These are phyloP conservation scores for Botrytis squamosa DNA, from an alignment of 2,329 filamentous ascomycete genomes.

Conservation along the genomic window DNA sequence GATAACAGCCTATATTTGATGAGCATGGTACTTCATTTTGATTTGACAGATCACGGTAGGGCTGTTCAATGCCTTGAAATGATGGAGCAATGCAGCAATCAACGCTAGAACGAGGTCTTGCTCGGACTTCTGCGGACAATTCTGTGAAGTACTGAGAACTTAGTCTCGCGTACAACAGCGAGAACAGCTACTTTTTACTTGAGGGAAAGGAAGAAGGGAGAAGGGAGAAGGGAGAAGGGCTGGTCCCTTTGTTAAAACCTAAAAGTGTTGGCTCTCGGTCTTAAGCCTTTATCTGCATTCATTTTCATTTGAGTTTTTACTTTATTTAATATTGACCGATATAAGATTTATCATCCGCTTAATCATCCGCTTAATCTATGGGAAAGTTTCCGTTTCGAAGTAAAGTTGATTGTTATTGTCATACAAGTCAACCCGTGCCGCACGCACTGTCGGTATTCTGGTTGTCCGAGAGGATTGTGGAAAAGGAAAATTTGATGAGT, in stretches of 20 bases:
- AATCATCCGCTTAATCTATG: neutral
- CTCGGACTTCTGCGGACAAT: slow-evolving; percentile 8
- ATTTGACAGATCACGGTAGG: slow-evolving; percentile 6
- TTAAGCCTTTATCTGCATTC: neutral
- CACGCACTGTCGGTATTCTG: slow-evolving; percentile 12
- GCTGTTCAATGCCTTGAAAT: neutral
- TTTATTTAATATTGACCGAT: neutral
- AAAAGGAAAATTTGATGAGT: neutral
- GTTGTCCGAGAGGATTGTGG: slow-evolving; percentile 12
- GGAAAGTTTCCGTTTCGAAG: slow-evolving; percentile 7
- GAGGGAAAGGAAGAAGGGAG: neutral
- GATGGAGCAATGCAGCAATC: neutral
- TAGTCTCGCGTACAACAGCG: neutral
- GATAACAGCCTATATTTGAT: neutral
- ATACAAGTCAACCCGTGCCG: neutral
- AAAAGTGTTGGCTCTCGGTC: neutral
- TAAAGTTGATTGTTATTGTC: neutral
- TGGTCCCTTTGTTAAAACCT: neutral
- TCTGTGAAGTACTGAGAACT: neutral
- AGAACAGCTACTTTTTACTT: neutral
- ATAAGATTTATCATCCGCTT: neutral
- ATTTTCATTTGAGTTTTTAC: neutral
- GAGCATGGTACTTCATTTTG: neutral
- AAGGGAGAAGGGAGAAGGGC: too few relatives aligned
- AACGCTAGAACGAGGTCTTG: neutral